Conservation (phyloP, 768 basidiomycete genomes). For the Podaxis carcinomalis region DNA sequence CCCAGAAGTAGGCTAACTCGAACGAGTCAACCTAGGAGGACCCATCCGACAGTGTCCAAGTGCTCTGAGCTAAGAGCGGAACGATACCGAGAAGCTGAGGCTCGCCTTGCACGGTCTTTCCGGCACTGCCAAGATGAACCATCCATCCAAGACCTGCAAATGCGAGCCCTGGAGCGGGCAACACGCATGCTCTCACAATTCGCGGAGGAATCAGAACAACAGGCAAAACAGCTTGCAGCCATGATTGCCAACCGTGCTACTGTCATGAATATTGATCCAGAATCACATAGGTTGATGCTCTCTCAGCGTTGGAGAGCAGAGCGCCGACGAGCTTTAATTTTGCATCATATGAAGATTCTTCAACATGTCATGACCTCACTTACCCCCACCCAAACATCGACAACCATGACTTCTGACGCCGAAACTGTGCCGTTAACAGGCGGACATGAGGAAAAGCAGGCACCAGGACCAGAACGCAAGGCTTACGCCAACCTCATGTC, state of each 20-base stretch:
- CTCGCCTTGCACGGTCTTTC: neutral
- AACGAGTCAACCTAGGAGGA: neutral
- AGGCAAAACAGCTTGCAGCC: neutral
- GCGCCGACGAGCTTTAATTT: slow-evolving; percentile 1
- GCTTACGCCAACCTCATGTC: slow-evolving; percentile 8
- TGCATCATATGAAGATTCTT: neutral
- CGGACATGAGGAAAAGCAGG: slow-evolving; percentile 3
- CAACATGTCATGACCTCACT: slow-evolving; percentile 4
- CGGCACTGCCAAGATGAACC: slow-evolving; percentile 3
- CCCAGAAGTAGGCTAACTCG: neutral
- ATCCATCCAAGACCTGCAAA: neutral
- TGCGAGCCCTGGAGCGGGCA: slow-evolving; percentile 2
- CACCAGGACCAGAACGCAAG: slow-evolving; percentile 1
- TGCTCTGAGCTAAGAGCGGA: neutral
- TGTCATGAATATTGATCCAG: neutral
- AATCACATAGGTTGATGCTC: neutral
- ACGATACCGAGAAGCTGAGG: slow-evolving; percentile 7
- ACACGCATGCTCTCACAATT: slow-evolving; percentile 1
- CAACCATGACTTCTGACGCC: neutral
- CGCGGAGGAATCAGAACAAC: neutral
- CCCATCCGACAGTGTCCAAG: neutral
- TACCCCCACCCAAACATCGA: too few species aligned
- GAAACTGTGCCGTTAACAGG: neutral
- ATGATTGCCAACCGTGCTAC: neutral
- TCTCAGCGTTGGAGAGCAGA: slow-evolving; percentile 9